Conservation (phyloP, 2,329 filamentous ascomycete genomes). For the Blumeria hordei region DNA sequence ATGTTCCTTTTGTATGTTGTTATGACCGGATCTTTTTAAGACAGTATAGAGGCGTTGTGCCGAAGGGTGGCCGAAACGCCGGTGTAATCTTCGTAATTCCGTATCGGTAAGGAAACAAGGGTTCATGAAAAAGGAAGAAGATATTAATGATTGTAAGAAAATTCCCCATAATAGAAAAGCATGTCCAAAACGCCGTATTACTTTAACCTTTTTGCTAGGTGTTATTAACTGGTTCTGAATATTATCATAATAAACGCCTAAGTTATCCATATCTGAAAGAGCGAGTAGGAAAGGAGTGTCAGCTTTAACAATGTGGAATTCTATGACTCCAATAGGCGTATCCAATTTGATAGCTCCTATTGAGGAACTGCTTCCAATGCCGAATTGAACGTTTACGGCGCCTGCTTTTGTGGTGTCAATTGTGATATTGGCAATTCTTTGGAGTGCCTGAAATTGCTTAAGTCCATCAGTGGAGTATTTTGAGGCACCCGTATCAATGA, state of each 20-base stretch:
- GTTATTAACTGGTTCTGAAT: background rate
- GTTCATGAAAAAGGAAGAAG: background rate
- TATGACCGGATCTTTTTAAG: background rate
- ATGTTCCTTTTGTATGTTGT: background rate
- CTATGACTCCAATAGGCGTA: too few relatives aligned
- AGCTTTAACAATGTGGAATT: too few relatives aligned
- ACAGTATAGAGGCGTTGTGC: background rate
- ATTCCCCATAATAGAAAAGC: background rate
- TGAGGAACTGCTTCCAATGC: too few relatives aligned
- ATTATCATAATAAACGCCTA: background rate
- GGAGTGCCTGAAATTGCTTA: too few relatives aligned
- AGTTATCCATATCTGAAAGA: background rate
- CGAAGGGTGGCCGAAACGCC: background rate
- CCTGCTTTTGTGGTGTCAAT: too few relatives aligned
- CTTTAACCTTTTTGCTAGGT: background rate
- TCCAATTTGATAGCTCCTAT: too few relatives aligned
- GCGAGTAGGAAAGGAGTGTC: too few relatives aligned
- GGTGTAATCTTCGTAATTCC: background rate
- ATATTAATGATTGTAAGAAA: background rate
- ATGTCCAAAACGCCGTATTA: background rate
- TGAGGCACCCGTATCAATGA: too few relatives aligned
- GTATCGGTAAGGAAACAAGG: background rate
- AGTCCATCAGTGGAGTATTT: too few relatives aligned
- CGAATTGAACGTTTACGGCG: too few relatives aligned
- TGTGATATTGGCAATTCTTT: too few relatives aligned